Base-by-base conservation (phyloP, 2,329 filamentous ascomycete genomes). In the Arthroderma uncinatum region DNA sequence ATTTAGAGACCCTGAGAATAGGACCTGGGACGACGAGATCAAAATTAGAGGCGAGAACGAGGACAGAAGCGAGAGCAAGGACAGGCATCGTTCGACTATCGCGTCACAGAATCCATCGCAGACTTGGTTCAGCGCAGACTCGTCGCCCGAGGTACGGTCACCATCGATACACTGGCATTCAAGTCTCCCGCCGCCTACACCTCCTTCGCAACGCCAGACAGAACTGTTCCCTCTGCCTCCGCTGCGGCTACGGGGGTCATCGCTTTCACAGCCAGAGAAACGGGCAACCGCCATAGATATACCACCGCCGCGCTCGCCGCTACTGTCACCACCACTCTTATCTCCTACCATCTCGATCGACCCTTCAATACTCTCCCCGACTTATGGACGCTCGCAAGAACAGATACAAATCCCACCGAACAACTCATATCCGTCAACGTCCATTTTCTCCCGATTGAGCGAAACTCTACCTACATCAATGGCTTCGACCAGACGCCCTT, bases 341-440 rank as follows among this genome's bases (percentile, higher is more conserved):
- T 21, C 40, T 21, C 25, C 44, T 6, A 50, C 28, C 25, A 25
- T 14, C 23, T 25, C n/a, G 21, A 2, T 19, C 12, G 19, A 16
- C 28, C 44, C 25, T n/a, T 12, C 3, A 6, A 14, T 10, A 14
- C 36, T 21, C n/a, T 28, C 36, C n/a, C 21, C 39, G 8, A 16
- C 53, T 42, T 55, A 55, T 55, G 53, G 53, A 55, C 28, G 25
- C 53, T 55, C 39, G 36, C 23, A 53, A 23, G 34, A 53, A 30
- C 30, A 33, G 4, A 30, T 55, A 37, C 37, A 44, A 36, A 28
- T 19, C 25, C 21, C 53, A 23, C 19, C 36, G n/a, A 55, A 55
- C 53, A 12, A n/a, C 53, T 8, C n/a, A 19, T 19, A 50, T 50
- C 19, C 33, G n/a, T 44, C 53, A 55, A 40, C 53, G 25, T 42